These are phyloP conservation scores for Pyronema domesticum DNA, from an alignment of 495 filamentous ascomycete genomes.

Conservation along the genomic window DNA sequence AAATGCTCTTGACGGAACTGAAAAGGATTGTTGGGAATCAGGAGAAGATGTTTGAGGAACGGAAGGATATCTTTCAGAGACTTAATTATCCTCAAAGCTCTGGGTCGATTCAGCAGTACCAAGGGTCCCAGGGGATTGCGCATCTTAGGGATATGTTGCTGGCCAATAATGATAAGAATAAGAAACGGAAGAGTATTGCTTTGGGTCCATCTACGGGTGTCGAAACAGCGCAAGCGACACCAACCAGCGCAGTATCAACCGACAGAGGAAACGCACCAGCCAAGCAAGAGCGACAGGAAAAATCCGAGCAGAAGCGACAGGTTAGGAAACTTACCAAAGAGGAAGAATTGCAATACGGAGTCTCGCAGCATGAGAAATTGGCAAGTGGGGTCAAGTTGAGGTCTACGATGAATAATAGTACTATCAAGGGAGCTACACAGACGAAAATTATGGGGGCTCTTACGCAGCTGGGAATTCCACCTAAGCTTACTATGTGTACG, in stretches of 20 bases:
- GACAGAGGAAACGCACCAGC: background rate
- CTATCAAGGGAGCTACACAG: constrained; percentile 21
- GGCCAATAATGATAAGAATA: constrained; percentile 60
- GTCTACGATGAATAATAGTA: constrained; percentile 17
- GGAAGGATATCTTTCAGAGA: constrained; percentile 72
- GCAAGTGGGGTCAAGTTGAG: constrained; percentile 30
- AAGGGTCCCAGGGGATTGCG: constrained; percentile 57
- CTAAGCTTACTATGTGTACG: constrained; percentile 71
- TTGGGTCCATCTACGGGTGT: constrained; percentile 29
- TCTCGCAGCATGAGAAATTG: constrained; percentile 72
- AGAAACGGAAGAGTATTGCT: constrained; percentile 44
- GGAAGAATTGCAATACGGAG: constrained; percentile 63
- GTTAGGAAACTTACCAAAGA: constrained; percentile 30
- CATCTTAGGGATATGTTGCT: constrained; percentile 63
- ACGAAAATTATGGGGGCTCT: constrained; percentile 34
- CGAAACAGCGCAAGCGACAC: constrained; percentile 26
- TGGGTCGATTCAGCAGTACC: constrained; percentile 50
- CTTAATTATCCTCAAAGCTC: constrained; percentile 60
- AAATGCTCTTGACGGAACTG: constrained; percentile 69
- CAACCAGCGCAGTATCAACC: background rate
- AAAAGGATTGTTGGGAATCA: constrained; percentile 72
- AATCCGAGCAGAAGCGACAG: constrained; percentile 26
- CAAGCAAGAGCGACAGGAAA: background rate
- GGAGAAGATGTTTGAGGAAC: constrained; percentile 66
- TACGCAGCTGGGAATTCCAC: constrained; percentile 59